Conservation (phyloP, 2,329 filamentous ascomycete species). For the Neofusicoccum laricinum region DNA sequence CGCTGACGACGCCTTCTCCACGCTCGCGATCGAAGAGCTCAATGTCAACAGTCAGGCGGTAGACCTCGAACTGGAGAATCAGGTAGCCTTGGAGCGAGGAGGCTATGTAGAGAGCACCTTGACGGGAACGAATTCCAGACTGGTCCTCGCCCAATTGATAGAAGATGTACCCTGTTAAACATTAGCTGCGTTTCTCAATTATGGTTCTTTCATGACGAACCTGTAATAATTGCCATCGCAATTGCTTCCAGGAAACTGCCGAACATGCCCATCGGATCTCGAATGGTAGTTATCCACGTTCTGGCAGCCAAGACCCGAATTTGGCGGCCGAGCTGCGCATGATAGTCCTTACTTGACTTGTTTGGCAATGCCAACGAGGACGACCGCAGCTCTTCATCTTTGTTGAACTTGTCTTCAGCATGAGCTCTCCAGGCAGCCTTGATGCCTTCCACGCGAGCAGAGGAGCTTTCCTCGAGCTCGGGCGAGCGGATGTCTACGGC, state of each 20-base stretch:
- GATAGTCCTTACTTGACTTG: constrained; percentile 27
- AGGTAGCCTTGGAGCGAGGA: constrained; percentile 73
- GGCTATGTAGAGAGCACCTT: constrained; percentile 71
- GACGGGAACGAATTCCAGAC: constrained; percentile 68
- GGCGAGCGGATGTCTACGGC: constrained; percentile 70
- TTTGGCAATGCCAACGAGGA: background rate
- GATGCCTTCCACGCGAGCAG: constrained; percentile 58
- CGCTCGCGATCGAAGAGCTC: constrained; percentile 73
- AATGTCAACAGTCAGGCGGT: constrained; percentile 72
- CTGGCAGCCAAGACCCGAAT: constrained; percentile 64
- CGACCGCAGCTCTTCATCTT: background rate
- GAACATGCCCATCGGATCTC: constrained; percentile 74
- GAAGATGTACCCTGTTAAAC: constrained; percentile 50
- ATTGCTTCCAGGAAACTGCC: constrained; percentile 68
- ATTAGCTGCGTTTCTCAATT: background rate
- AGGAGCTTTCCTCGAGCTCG: constrained; percentile 61
- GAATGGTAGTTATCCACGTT: constrained; percentile 67
- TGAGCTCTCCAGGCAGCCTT: constrained; percentile 27
- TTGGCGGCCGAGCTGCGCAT: constrained; percentile 61
- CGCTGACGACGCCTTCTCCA: constrained; percentile 68
- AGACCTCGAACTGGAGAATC: constrained; percentile 72
- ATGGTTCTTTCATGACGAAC: constrained; percentile 46
- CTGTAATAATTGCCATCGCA: constrained; percentile 67
- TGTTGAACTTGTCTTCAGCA: constrained; percentile 11
- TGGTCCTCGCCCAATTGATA: constrained; percentile 62